Percentiles rank a stretch among this genome's conserved stretches.
Conservation (phyloP, 2,329 filamentous ascomycete genomes). For the Phaeosphaeriaceae sp. region DNA sequence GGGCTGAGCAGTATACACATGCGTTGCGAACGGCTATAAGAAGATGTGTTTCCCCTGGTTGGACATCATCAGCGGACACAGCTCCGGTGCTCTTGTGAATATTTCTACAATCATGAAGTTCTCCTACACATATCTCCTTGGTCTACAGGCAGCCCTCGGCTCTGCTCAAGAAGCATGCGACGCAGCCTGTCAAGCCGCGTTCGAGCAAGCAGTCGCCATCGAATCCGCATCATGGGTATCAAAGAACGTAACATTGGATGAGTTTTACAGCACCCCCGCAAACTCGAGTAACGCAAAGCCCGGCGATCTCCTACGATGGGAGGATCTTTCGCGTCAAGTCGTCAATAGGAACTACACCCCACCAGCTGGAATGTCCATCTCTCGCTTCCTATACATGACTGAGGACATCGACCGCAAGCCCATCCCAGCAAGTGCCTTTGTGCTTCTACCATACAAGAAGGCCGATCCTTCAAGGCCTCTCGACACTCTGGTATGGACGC, state of each 20-base stretch:
- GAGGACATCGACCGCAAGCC: slow-evolving; percentile 29
- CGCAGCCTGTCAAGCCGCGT: background rate
- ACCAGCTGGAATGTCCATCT: slow-evolving; percentile 26
- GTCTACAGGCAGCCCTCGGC: background rate
- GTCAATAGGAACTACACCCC: slow-evolving; percentile 24
- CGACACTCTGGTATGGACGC: slow-evolving; percentile 25
- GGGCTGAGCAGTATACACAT: background rate
- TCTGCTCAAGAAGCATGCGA: slow-evolving; percentile 2
- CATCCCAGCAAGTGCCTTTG: slow-evolving; percentile 28
- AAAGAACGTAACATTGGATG: slow-evolving; percentile 15
- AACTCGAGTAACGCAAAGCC: slow-evolving; percentile 21
- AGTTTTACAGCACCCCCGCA: slow-evolving; percentile 24
- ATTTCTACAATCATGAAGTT: background rate
- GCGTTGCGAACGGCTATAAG: background rate
- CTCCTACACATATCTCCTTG: background rate
- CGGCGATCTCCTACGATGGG: slow-evolving; percentile 27
- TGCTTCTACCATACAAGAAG: slow-evolving; percentile 26
- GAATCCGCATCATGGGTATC: slow-evolving; percentile 1
- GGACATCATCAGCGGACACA: background rate
- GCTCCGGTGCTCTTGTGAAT: background rate
- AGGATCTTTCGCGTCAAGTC: slow-evolving; percentile 15
- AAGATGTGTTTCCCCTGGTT: background rate
- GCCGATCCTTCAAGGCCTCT: slow-evolving; percentile 18
- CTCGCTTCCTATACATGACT: slow-evolving; percentile 30
- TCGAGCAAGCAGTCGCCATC: background rate